Evolutionary conservation across 176 grass and related monocot genomes (phyloP).

Genomic region (Raddia guianensis): DNA sequence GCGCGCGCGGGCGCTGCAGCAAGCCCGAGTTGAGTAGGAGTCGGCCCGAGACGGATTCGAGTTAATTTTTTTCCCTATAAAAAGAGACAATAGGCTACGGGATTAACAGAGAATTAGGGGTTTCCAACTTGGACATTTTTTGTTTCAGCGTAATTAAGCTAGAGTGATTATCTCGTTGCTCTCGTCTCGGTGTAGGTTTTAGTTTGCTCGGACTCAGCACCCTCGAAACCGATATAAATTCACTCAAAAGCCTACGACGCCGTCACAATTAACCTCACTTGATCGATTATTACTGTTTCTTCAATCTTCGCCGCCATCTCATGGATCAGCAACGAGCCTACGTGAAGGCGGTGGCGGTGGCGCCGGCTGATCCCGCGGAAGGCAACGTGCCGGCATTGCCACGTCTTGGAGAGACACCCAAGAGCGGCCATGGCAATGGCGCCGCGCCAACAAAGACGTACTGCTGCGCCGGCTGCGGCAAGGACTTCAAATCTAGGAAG

Average conservation of each 20-base stretch:
- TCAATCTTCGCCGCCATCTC: not conserved
- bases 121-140: too few relatives aligned
- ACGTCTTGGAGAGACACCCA: not conserved
- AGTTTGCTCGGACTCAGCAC: slow-evolving; percentile 24
- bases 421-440: not conserved
- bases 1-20: too few relatives aligned
- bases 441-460: not conserved
- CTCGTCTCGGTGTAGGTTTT: slow-evolving; percentile 4
- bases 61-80: too few relatives aligned
- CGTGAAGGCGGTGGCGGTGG: slow-evolving; percentile 26
- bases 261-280: slow-evolving; percentile 11
- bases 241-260: slow-evolving; percentile 7
- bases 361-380: not conserved
- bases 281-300: not conserved
- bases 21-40: too few relatives aligned
- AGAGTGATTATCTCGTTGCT: too few relatives aligned
- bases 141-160: too few relatives aligned
- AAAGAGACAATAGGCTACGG: too few relatives aligned
- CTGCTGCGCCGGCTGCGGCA: slow-evolving; percentile 45
- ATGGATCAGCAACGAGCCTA: slow-evolving; percentile 37
- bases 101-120: too few relatives aligned
- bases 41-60: too few relatives aligned
- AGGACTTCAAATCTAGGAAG: slow-evolving; percentile 47
- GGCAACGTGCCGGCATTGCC: not conserved
- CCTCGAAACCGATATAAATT: slow-evolving; percentile 28